Evolutionary conservation across 805 yeast species (phyloP), one percentile per base, ranked within the genome.

Genomic region (baker's yeast (Saccharomyces cerevisiae)): DNA sequence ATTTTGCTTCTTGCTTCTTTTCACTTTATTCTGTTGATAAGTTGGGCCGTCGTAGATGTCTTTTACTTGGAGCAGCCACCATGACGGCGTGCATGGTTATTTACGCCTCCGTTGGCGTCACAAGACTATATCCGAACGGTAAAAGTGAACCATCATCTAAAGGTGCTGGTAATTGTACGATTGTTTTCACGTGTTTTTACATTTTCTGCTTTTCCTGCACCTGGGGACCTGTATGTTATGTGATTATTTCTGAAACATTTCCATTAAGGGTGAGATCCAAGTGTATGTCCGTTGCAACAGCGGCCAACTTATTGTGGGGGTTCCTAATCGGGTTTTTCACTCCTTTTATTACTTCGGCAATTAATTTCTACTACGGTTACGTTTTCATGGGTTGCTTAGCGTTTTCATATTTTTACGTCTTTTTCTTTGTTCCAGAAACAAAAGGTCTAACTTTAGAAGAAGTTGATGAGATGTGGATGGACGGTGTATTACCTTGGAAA

Each of bases 371-470:
- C 69, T 81, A 83, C 65, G 92, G 92, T 49, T 83, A 79, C 64
- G 80, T 70, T 49, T 74, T 74, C 63, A 67, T 79, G 51, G 85
- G 84, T 3, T 80, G 84, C 67, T 70, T 80, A 67, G 64, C 79
- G 29, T 77, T 70, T 53, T 63, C 76, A 10, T 59, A 84, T 65
- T 73, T 83, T 68, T 87, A 84, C 69, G 85, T 86, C 52, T 80
- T 77, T 76, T 81, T 87, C 76, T 78, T 77, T 62, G 81, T 87
- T 56, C 82, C 82, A 62, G 90, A 85, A 71, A 87, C 95, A 52
- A 82, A 81, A 73, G 94, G 94, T 56, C 79, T 87, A 66, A 77
- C 86, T 50, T 79, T 88, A 69, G 95, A 87, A 72, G 89, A 87
- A 70, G 87, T 87, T 57, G 89, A 86, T 68, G 83, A 78, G 64